Conservation (phyloP, 1,284 basidiomycete species). For the Cutaneotrichosporon cutaneum region DNA sequence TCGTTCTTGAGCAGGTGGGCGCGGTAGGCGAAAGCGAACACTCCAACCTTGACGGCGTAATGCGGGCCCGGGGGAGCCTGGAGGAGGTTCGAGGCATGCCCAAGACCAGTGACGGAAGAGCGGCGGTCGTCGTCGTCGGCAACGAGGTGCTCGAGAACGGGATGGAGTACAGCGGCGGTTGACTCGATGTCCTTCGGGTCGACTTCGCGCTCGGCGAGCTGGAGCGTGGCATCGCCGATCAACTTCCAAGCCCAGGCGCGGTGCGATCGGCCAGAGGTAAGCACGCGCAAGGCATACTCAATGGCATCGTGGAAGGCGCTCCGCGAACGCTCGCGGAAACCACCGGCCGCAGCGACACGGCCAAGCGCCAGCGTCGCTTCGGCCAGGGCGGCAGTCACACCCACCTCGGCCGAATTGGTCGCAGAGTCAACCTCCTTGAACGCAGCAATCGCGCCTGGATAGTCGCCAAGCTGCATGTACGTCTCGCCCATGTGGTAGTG, state of each 20-base stretch:
- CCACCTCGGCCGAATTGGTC: conserved; percentile 59
- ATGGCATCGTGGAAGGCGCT: conserved; percentile 67
- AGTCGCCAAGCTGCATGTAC: conserved; percentile 74
- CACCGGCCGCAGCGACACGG: conserved; percentile 62
- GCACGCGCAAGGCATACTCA: conserved; percentile 59
- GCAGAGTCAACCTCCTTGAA: conserved; percentile 63
- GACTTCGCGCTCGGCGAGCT: conserved; percentile 58
- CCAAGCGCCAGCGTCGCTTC: conserved; percentile 75
- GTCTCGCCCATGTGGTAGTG: conserved; percentile 83
- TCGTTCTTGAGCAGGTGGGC: conserved; percentile 67
- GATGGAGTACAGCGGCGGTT: conserved; percentile 34
- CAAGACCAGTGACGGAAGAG: conserved; percentile 42
- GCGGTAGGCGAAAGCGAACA: conserved; percentile 71
- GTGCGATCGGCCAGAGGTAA: conserved; percentile 62
- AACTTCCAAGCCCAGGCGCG: conserved; percentile 81
- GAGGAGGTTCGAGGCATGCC: conserved; percentile 42
- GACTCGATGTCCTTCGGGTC: conserved; percentile 40
- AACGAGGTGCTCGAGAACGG: conserved; percentile 42
- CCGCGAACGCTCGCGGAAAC: conserved; percentile 74
- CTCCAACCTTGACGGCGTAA: conserved; percentile 61
- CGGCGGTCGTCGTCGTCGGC: conserved; percentile 47
- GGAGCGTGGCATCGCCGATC: conserved; percentile 72
- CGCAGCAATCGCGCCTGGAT: conserved; percentile 68
- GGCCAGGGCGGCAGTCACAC: conserved; percentile 70
- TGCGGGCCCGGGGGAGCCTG: conserved; percentile 26